Base-by-base conservation (phyloP, 371 early-diverging fungal species). In the Dinochytrium kinnereticum region DNA sequence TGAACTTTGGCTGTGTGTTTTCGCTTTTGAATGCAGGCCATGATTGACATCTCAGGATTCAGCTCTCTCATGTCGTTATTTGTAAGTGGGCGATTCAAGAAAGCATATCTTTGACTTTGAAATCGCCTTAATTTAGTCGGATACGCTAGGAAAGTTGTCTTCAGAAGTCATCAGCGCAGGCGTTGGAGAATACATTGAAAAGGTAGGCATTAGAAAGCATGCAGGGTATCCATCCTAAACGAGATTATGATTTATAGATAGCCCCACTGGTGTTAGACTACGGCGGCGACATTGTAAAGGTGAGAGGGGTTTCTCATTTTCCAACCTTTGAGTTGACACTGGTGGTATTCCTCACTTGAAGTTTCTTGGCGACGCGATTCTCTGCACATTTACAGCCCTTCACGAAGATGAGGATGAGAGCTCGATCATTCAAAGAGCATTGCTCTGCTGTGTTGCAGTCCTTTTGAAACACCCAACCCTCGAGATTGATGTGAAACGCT, bases 41-140 rank as follows among this genome's bases (percentile, higher is more conserved):
- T 68, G 68, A 51, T 68, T 26, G 68, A 68, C 26, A 51, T 68
- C 5, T 68, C 68, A 2, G 68, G 68, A 19, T 66, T 36, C 64
- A 64, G 64, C 64, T 7, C 64, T 26, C 38, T 64, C 3, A 64
- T 34, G 10, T 30, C 64, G 10, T 5, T 19, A 15, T 64, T 64
- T 19, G 55, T 61, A 61, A 44, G 44, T 44, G 19, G 13, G 13
- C 44, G 19, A 13, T 44, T 44, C 19, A 13, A 7, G 44, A 7
- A n/a, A 13, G 13, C 44, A 44, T 44, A 19, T 44, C 19, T 61
- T 33, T 26, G 34, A 7, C 37, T 61, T 61, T 34, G 13, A 7
- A 31, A 34, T 61, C 61, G 61, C 5, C 24, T 61, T 37, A 15
- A 61, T 2, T 5, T 53, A 53, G 55, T 21, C 13, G 5, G 38